phyloP scores from a whole-genome alignment of 1,284 basidiomycete genomes.

The Trichosporon faecale region DNA sequence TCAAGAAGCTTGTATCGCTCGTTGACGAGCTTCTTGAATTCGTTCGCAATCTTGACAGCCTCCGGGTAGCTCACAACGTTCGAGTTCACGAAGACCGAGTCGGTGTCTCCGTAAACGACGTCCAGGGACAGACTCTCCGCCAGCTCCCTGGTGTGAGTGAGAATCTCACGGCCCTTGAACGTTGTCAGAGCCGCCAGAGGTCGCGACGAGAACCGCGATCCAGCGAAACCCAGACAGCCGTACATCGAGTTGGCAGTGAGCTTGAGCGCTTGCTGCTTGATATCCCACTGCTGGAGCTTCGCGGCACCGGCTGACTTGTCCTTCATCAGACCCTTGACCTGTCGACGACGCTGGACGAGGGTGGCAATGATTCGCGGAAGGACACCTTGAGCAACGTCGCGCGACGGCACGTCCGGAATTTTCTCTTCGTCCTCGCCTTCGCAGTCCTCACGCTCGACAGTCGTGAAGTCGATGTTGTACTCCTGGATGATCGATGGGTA shows the following conservation, averaged over 20 bases:
- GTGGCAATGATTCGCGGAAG: slow-evolving; percentile 93
- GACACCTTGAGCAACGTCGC: slow-evolving; percentile 75
- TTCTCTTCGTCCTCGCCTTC: slow-evolving; percentile 66
- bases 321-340: slow-evolving; percentile 95
- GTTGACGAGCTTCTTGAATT: slow-evolving; percentile 95
- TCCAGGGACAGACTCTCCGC: slow-evolving; percentile 87
- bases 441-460: slow-evolving; percentile 69
- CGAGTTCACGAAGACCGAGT: slow-evolving; percentile 98
- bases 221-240: slow-evolving; percentile 96
- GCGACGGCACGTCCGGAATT: slow-evolving; percentile 81
- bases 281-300: slow-evolving; percentile 87
- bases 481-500: slow-evolving; percentile 99
- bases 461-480: slow-evolving; percentile 99
- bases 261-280: slow-evolving; percentile 96
- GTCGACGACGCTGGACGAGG: slow-evolving; percentile 80
- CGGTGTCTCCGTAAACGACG: slow-evolving; percentile 98
- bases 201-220: slow-evolving; percentile 94
- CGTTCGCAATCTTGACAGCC: slow-evolving; percentile 83
- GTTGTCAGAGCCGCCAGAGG: slow-evolving; percentile 95
- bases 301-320: slow-evolving; percentile 71
- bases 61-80: slow-evolving; percentile 83
- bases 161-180: slow-evolving; percentile 95
- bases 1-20: slow-evolving; percentile 92
- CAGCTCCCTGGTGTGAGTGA: slow-evolving; percentile 88
- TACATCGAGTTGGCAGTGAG: slow-evolving; percentile 99